Evolutionary conservation across 768 basidiomycete species (phyloP).

Genomic region (Phaeotremella fagi): DNA sequence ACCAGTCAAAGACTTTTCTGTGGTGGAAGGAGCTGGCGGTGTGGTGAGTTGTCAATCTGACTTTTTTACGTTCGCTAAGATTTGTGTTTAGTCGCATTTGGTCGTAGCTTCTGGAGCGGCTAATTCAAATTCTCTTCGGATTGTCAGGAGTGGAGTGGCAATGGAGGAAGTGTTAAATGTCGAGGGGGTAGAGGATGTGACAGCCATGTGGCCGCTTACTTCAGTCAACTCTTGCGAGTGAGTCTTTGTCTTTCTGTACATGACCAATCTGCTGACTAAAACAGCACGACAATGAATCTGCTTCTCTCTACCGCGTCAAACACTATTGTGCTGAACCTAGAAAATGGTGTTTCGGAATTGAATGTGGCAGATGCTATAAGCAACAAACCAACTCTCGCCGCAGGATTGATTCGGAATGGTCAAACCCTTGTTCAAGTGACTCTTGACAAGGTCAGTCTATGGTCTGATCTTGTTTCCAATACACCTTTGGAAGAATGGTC

Average conservation of each 20-base stretch:
- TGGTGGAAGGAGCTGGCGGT: conserved; percentile 37
- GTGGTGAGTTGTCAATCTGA: conserved; percentile 21
- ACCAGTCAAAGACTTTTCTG: conserved; percentile 45
- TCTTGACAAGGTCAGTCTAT: conserved; percentile 13
- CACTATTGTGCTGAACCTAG: conserved; percentile 10
- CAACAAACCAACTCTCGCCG: conserved; percentile 24
- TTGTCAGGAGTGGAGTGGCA: conserved; percentile 44
- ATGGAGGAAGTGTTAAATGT: conserved; percentile 28
- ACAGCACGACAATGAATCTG: conserved; percentile 6
- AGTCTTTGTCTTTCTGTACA: not conserved
- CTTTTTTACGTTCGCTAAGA: not conserved
- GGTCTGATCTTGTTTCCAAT: conserved; percentile 23
- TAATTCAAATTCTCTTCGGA: conserved; percentile 35
- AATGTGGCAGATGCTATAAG: conserved; percentile 11
- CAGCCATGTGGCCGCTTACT: conserved; percentile 25
- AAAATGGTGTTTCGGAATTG: conserved; percentile 8
- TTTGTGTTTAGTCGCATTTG: conserved; percentile 31
- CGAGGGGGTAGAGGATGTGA: conserved; percentile 32
- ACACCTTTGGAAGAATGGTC: conserved; percentile 5
- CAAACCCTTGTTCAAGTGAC: conserved; percentile 23
- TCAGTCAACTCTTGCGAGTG: conserved; percentile 4
- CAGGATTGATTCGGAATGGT: conserved; percentile 10
- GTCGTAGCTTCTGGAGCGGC: conserved; percentile 43
- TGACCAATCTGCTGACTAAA: not conserved
- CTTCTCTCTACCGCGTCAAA: conserved; percentile 19